Evolutionary conservation across 306 rosid species (phyloP), one percentile per base, ranked within the genome.

Genomic region (Acacia crassicarpa): DNA sequence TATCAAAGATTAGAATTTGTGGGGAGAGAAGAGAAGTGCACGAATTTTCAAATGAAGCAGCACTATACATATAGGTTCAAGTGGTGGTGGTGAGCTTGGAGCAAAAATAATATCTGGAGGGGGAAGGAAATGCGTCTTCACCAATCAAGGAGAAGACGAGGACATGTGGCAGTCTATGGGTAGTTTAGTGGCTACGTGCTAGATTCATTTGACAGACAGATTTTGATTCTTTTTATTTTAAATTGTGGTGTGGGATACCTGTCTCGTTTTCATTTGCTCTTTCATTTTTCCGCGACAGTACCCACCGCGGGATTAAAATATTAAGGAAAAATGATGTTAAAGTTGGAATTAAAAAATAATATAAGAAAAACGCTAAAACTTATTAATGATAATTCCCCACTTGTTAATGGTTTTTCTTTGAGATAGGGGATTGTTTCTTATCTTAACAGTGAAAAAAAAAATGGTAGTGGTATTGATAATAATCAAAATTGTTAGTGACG

Each of bases 111-210:
- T 67, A 81, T 81, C 69, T 22, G 8, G 4, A 8, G 1, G 46
- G 65, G 65, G 22, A 22, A 58, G 65, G 32, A 58, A 22, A 22
- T 58, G 75, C 25, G 46, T 56, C 10, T 72, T 66, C 35, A 83
- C 68, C 77, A 78, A 81, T 68, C 9, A 51, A 40, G 72, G 70
- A 51, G 78, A 75, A 68, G 68, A 30, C 0, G n/a, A 32, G 51
- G 84, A 73, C 89, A 84, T 4, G 90, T 84, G 90, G 71, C 87
- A 81, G 27, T 63, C 2, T 53, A 22, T 78, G 80, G 19, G 80
- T 25, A 78, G 43, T 17, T 78, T 2, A 63, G 87, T 78, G 87
- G 84, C 51, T 13, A 41, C 72, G 32, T 72, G 81, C 25, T n/a
- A 48, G 13, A 9, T 63, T 83, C 35, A 35, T 38, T 20, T 65